Base-by-base conservation (phyloP, 2,329 filamentous ascomycete species). In the Fusarium goolgardi region DNA sequence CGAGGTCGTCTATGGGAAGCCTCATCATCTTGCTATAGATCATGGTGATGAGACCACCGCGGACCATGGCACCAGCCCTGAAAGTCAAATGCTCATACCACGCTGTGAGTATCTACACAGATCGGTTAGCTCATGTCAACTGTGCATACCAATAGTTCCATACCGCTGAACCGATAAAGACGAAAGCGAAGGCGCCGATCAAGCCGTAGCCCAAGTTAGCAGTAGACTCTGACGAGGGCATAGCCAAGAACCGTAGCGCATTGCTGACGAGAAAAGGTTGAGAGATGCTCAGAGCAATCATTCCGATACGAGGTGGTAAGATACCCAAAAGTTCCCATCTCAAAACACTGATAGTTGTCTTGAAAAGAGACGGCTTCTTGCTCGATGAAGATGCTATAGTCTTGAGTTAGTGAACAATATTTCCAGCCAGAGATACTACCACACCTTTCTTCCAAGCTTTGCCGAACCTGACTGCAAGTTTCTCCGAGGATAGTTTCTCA, bases 21-120 rank as follows among this genome's bases (percentile, higher is more conserved):
- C 55, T 74, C 55, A 76, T 57, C 60, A 76, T 69, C 39, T 78
- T 77, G 45, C 69, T 43, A 13, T 78, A 78, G 43, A 78, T 66
- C 23, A 76, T 50, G 4, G 72, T 66, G 39, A 78, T 77, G 7
- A 78, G 55, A 9, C 73, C 74, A 12, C 75, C 75, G 7, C 76
- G 71, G 2, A 76, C 69, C 72, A 77, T 76, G 11, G 74, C 72
- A 3, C 69, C 69, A 3, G 69, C 74, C 6, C 77, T 67, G 31
- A 74, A 78, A 3, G 72, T 73, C 10, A 77, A 55, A 27, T 79
- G 75, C 34, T 78, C 75, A 45, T 77, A 77, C 71, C 77, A 78
- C 2, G 75, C 76, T 13, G 73, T 78, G 10, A 64, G 61, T 27
- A 64, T 35, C 61, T 64, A 37, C 8, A 18, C 9, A 31, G 3